phyloP scores from a whole-genome alignment of 495 filamentous ascomycete species.

The Penicillium longicatenatum region DNA sequence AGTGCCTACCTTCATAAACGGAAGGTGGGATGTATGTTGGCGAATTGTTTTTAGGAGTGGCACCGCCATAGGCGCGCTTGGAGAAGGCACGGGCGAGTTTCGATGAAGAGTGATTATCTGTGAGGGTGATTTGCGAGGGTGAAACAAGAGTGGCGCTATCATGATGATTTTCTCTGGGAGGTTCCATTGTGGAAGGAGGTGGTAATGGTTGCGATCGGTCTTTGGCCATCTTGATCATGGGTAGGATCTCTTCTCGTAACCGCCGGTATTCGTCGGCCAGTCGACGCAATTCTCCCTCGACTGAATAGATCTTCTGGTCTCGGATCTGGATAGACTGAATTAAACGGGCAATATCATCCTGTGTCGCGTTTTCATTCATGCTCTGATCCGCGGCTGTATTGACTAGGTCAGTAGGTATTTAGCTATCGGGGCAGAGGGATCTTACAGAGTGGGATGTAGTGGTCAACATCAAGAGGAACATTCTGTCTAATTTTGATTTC shows the following conservation, averaged over 20 bases:
- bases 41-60: slow-evolving; percentile 75
- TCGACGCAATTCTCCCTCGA: slow-evolving; percentile 78
- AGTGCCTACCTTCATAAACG: slow-evolving; percentile 54
- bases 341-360: slow-evolving; percentile 86
- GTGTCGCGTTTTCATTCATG: slow-evolving; percentile 80
- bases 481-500: slow-evolving; percentile 92
- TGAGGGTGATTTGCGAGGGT: slow-evolving; percentile 40
- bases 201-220: slow-evolving; percentile 89
- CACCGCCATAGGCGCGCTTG: slow-evolving; percentile 80
- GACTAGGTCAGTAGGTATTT: slow-evolving; percentile 19
- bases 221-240: slow-evolving; percentile 85
- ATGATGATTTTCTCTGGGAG: slow-evolving; percentile 28
- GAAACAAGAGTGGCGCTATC: slow-evolving; percentile 46
- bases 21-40: slow-evolving; percentile 74
- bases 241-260: slow-evolving; percentile 86
- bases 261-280: slow-evolving; percentile 83
- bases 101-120: slow-evolving; percentile 26
- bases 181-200: slow-evolving; percentile 39
- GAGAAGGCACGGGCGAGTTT: slow-evolving; percentile 60
- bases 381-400: slow-evolving; percentile 81
- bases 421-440: slow-evolving; percentile 15
- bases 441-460: slow-evolving; percentile 93
- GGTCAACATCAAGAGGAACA: slow-evolving; percentile 84
- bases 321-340: slow-evolving; percentile 83
- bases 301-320: slow-evolving; percentile 79